These are phyloP conservation scores for Oryza punctata DNA, from an alignment of 176 grass and related monocot genomes.

Conservation along the genomic window DNA sequence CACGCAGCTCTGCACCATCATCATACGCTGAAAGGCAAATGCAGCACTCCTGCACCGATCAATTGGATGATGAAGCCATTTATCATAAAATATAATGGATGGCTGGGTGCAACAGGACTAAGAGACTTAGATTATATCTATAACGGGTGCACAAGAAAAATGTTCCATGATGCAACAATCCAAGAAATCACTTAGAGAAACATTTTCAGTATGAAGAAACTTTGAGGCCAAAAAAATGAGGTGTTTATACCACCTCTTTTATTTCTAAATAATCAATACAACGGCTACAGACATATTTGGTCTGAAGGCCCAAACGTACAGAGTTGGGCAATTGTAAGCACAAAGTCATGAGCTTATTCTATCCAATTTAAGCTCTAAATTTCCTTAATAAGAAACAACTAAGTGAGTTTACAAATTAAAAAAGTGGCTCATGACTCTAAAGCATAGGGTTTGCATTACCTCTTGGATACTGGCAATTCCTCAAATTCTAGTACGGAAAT, in stretches of 20 bases:
- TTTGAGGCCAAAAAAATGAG: neutral
- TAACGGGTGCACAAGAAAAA: neutral
- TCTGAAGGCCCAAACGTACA: neutral
- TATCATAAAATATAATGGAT: neutral
- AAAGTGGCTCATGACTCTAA: neutral
- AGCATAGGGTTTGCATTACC: neutral
- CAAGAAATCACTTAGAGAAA: neutral
- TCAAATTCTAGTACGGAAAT: neutral
- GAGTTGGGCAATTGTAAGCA: neutral
- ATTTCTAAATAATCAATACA: neutral
- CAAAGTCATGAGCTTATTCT: neutral
- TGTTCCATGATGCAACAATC: neutral
- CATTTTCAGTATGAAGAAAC: neutral
- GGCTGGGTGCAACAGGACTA: neutral
- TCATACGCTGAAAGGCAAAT: slow-evolving; percentile 69
- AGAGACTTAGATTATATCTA: neutral
- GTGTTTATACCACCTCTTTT: neutral
- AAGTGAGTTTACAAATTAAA: neutral
- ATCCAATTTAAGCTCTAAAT: neutral
- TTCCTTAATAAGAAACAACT: neutral
- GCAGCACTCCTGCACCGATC: slow-evolving; percentile 63
- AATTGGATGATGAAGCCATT: neutral
- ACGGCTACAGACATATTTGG: slow-evolving; percentile 9
- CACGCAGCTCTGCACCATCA: slow-evolving; percentile 65
- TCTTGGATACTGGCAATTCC: neutral